Evolutionary conservation across 306 rosid species (phyloP), one percentile per base, ranked within the genome.

Genomic region (Begonia masoniana): DNA sequence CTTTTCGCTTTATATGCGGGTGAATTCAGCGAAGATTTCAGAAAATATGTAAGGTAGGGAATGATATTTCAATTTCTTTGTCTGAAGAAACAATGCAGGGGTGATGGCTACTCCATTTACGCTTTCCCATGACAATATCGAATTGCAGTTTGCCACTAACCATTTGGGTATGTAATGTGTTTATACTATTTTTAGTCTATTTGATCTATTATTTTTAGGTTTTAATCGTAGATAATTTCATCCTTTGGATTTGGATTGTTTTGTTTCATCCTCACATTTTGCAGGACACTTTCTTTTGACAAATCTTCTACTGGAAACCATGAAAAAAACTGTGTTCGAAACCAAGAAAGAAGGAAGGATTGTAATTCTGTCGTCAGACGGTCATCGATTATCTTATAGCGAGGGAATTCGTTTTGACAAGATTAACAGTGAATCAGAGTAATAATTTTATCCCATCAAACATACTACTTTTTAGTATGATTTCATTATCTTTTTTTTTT

Each of bases 271-370:
- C 31, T 13, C 19, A 17, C 50, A 42, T 58, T 68, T 71, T 76
- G 59, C 58, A 84, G 97, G 95, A 3, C 97, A 88, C 60, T 84
- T 88, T 71, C 93, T 79, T 70, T 65, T 84, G 71, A 88, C 87
- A 48, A 72, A 82, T 69, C 93, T 88, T 76, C 67, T 84, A 49
- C 61, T 88, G 70, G 89, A 80, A 47, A 79, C 78, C 58, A 84
- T 88, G 95, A 82, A 84, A 71, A 76, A 62, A 59, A 84, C 88
- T 5, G 85, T 65, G 41, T 48, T 45, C 12, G 81, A 80, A 64
- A 51, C 79, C 72, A 80, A 71, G 50, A 69, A 13, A 62, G 97
- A 82, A 68, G 95, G 88, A 63, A 76, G 93, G 64, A 82, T 88
- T 59, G 86, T 82, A 46, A 78, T 67, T 69, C 35, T 88, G n/a